Evolutionary conservation across 768 basidiomycete species (phyloP), one percentile per base, ranked within the genome.

Genomic region (Lanmaoa rubissima): DNA sequence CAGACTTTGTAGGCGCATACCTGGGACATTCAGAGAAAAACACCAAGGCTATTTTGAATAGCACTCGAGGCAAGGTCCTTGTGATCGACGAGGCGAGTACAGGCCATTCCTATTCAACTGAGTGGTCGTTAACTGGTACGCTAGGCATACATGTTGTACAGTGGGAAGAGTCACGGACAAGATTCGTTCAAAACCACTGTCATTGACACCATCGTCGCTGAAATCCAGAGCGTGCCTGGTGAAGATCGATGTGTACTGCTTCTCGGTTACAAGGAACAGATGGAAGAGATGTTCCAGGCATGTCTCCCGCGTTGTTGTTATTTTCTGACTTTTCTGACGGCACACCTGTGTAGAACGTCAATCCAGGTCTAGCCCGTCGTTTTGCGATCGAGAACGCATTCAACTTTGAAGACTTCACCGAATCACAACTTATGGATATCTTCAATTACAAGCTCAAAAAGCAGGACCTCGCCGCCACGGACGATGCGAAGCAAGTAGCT

Each of bases 231-330:
- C 44, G 78, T 78, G 0, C 83, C 84, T 1, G 86, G 87, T 5
- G 87, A 89, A 64, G 87, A 88, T 64, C 77, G 86, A 32, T 87
- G 85, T 51, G 83, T 89, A 0, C 71, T 89, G 12, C 67, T 88
- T 43, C 65, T 86, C 1, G 87, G 87, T 0, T 89, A 88, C 68
- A 81, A 82, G 55, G 75, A 80, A 5, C 75, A 87, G 61, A 88
- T 88, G 79, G 65, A 71, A n/a, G 82, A 88, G 26, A 89, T 89
- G 88, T 88, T 88, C 69, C 84, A 86, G 74, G 87, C 80, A 66
- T 44, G 73, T 55, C 17, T 45, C 5, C 4, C 1, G 19, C n/a
- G 28, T 31, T 28, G 4, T 24, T 28, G 6, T 12, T 24, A 7
- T 41, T n/a, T 11, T 0, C 5, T 9, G n/a, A 17, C 12, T n/a